These are phyloP conservation scores for Apiospora aurea DNA, from an alignment of 2,329 filamentous ascomycete genomes.

Conservation along the genomic window DNA sequence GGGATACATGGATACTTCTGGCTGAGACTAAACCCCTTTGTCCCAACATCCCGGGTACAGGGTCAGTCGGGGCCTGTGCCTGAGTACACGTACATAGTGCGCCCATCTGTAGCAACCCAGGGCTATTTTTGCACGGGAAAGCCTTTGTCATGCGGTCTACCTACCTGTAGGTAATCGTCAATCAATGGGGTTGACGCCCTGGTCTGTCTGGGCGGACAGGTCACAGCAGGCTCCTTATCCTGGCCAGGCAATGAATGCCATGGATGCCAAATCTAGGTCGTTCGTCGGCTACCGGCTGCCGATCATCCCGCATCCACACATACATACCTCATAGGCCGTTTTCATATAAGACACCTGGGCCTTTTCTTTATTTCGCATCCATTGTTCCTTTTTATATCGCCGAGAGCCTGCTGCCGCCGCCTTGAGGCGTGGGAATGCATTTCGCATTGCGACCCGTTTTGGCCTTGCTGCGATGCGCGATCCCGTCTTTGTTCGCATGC, in stretches of 20 bases:
- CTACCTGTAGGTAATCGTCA: background rate
- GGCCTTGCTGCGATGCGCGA: background rate
- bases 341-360: slow-evolving; percentile 6
- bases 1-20: background rate
- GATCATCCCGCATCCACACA: background rate
- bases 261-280: slow-evolving; percentile 3
- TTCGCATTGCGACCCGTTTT: background rate
- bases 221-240: background rate
- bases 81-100: background rate
- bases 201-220: background rate
- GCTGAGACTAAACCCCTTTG: slow-evolving; percentile 5
- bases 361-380: background rate
- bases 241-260: background rate
- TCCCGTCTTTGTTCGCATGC: background rate
- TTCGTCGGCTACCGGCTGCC: slow-evolving; percentile 10
- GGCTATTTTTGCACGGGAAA: slow-evolving; percentile 11
- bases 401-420: background rate
- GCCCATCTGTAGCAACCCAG: background rate
- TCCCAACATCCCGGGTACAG: slow-evolving; percentile 10
- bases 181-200: background rate
- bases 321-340: slow-evolving; percentile 1
- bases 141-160: background rate
- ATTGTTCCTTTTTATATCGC: background rate
- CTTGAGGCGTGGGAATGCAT: background rate
- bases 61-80: background rate